These are phyloP conservation scores for Leucocoprinus sp. DNA, from an alignment of 768 basidiomycete genomes.

Conservation along the genomic window DNA sequence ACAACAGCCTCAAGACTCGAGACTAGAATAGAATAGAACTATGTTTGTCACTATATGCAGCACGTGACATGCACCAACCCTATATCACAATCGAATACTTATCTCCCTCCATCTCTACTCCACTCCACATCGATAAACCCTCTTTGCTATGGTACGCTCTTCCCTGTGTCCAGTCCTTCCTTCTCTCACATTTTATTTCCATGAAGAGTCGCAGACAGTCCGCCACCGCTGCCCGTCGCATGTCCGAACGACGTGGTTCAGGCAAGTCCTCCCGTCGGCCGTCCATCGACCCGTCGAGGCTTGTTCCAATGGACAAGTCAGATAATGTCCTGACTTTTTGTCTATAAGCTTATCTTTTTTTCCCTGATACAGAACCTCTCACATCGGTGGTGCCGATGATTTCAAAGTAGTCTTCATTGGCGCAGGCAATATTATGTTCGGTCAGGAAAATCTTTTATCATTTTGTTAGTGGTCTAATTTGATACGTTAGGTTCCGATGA, in stretches of 20 bases:
- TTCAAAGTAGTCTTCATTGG: slow-evolving; percentile 96
- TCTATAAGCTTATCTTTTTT: slow-evolving; percentile 13
- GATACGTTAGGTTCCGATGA: slow-evolving; percentile 61
- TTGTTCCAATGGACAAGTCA: slow-evolving; percentile 77
- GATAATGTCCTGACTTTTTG: slow-evolving; percentile 12
- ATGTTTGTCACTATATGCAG: background rate
- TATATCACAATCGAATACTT: background rate
- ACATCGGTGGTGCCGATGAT: slow-evolving; percentile 53
- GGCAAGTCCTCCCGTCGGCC: slow-evolving; percentile 44
- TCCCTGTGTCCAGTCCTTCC: slow-evolving; percentile 11
- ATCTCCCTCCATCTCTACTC: slow-evolving; percentile 1
- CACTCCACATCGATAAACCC: slow-evolving; percentile 9
- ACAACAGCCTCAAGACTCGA: slow-evolving; percentile 30
- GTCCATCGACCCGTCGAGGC: slow-evolving; percentile 71
- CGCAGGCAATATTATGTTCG: slow-evolving; percentile 98
- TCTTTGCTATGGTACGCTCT: slow-evolving; percentile 3
- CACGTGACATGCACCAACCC: slow-evolving; percentile 1
- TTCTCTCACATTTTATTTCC: slow-evolving; percentile 9
- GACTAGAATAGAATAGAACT: slow-evolving; percentile 17
- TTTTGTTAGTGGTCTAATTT: slow-evolving; percentile 3
- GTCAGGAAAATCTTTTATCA: slow-evolving; percentile 25
- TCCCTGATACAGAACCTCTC: slow-evolving; percentile 30
- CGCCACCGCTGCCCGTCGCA: slow-evolving; percentile 26
- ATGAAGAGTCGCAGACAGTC: slow-evolving; percentile 35
- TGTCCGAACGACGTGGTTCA: slow-evolving; percentile 41